A percentile compares a stretch with the other conserved stretches of the same genome.
Conservation (phyloP, 305 asterid genomes). For the Solanum hybrid region DNA sequence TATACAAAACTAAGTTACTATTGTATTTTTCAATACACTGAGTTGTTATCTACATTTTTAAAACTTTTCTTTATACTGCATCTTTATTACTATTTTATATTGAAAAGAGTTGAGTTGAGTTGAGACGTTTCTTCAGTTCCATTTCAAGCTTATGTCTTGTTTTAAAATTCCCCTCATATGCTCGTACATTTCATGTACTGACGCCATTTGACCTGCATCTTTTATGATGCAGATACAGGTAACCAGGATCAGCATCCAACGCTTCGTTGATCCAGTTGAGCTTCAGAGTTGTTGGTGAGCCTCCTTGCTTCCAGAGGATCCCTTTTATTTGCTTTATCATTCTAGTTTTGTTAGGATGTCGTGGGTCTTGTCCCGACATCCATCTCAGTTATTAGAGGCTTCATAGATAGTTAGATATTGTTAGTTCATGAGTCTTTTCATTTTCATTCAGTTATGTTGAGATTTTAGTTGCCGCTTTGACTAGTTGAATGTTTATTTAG, state of each 20-base stretch:
- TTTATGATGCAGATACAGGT: background rate
- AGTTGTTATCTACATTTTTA: background rate
- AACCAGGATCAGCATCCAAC: background rate
- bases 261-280: background rate
- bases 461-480: background rate
- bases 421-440: background rate
- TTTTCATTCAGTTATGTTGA: background rate
- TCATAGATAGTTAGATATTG: background rate
- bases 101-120: background rate
- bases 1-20: no score
- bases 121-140: background rate
- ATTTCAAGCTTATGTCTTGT: background rate
- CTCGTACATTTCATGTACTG: background rate
- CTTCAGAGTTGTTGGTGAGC: background rate
- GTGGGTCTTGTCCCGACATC: background rate
- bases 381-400: background rate
- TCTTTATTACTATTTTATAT: no score
- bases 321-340: background rate
- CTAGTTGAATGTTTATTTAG: background rate
- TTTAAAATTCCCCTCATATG: background rate
- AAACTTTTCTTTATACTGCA: background rate
- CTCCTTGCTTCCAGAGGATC: background rate
- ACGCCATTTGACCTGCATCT: background rate
- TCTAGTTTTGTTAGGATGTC: background rate
- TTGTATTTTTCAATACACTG: background rate